A percentile compares a stretch with the other conserved stretches of the same genome.
phyloP scores from a whole-genome alignment of 2,329 filamentous ascomycete genomes.

The Metarhizium robertsii region DNA sequence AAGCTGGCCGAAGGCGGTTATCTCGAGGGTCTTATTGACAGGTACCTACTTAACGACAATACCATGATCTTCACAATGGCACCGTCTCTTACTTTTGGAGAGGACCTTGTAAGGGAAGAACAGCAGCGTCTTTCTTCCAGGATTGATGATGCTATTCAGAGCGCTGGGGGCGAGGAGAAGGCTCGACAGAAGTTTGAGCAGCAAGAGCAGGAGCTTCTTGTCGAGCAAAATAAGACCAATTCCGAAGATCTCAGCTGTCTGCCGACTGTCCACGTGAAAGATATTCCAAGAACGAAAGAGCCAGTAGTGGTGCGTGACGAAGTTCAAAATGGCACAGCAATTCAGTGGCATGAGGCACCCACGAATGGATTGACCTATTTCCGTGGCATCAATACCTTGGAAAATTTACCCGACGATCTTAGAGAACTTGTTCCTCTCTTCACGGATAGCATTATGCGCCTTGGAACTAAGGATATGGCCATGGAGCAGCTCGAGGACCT shows the following conservation, averaged over 20 bases:
- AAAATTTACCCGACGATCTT: constrained; percentile 74
- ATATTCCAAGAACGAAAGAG: constrained; percentile 76
- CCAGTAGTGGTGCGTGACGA: constrained; percentile 51
- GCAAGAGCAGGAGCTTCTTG: constrained; percentile 70
- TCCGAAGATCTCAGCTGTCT: constrained; percentile 80
- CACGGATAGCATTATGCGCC: constrained; percentile 82
- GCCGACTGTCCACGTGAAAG: constrained; percentile 77
- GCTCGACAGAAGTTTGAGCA: constrained; percentile 64
- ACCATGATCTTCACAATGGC: constrained; percentile 91
- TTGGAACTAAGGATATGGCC: constrained; percentile 77
- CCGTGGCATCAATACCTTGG: constrained; percentile 72
- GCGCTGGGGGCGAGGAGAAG: constrained; percentile 61
- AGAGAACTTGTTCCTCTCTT: constrained; percentile 81
- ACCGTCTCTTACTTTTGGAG: constrained; percentile 65
- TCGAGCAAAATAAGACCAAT: constrained; percentile 75
- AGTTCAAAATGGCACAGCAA: constrained; percentile 52
- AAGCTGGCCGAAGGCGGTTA: constrained; percentile 69
- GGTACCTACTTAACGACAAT: constrained; percentile 81
- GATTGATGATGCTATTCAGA: constrained; percentile 58
- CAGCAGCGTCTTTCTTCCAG: constrained; percentile 62
- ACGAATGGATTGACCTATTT: constrained; percentile 97
- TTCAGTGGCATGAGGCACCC: constrained; percentile 86
- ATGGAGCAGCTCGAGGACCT: constrained; percentile 95
- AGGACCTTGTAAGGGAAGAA: constrained; percentile 70
- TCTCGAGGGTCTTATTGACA: constrained; percentile 75